Evolutionary conservation across 73 alveolate genomes (phyloP), one percentile per base, ranked within the genome.

Genomic region (Paramecium primaurelia): DNA sequence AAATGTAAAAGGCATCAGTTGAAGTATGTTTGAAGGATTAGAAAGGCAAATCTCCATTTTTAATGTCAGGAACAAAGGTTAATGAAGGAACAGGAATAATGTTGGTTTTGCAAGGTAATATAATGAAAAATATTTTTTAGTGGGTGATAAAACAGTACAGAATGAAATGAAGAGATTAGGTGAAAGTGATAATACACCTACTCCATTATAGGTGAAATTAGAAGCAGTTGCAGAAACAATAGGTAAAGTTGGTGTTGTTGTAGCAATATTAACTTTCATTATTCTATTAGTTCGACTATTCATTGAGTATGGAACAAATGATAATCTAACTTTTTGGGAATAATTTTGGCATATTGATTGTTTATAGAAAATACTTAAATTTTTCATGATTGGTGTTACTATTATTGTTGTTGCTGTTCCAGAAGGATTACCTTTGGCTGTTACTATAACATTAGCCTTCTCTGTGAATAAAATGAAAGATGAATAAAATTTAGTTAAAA

Each of bases 341-440:
- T 42, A 71, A 37, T 73, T 54, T 58, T 86, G 86, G 92, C 68
- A 59, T 22, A 77, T 86, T 14, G 94, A 87, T 73, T 86, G 49
- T 86, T 28, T 87, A 18, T 49, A 77, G 37, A 92, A 80, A 30
- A 68, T 94, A 64, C 44, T 95, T 12, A 20, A 59, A 14, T 80
- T 69, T 80, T 59, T 97, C 77, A 97, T 97, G 75, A 88, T 97
- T 45, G 98, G 98, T 77, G 95, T 97, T 54, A 96, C 99, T 18
- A 93, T 97, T 25, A 90, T 97, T 25, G 99, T 97, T 34, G 98
- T 97, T 32, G 99, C 99, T 2, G 97, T 97, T 32, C 99, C 99
- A 25, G 99, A 97, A 92, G 99, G 99, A 16, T 93, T 97, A 36
- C 99, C 99, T 10, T 95, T 97, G 12, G 99, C 99, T 2, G 99